Evolutionary conservation across 73 alveolate genomes (phyloP), one percentile per base, ranked within the genome.

Genomic region (Urostyla sp.): DNA sequence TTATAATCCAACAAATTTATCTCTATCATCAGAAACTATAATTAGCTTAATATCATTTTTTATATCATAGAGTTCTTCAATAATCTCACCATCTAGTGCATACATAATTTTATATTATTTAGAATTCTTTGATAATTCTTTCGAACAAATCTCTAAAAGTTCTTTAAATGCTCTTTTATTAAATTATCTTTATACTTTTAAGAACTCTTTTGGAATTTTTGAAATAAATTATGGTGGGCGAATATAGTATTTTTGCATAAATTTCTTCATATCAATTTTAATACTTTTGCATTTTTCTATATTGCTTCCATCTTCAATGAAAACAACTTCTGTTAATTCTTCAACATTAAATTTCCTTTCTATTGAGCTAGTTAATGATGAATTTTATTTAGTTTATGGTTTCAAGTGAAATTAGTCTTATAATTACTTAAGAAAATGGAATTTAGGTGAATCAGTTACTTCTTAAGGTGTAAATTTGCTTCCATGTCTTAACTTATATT

Each of bases 91-190:
- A 21, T 66, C 63, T 18, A 66, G 37, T 8, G 66, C 16, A 40
- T 66, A 66, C 66, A 66, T 66, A 4, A 27, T 55, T 23, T 50
- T 32, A 72, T 21, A 72, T 13, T 37, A 10, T 28, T 20, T 51
- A 28, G 24, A 13, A 1, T 43, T 32, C 5, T 27, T 38, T 1
- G 44, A 24, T 58, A 76, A 43, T 26, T 58, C 55, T 18, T 58
- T 40, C 1, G 80, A 37, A 20, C 73, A 35, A 6, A 37, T 3
- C 34, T 78, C 89, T 4, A 78, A 46, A 11, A 78, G 35, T 34
- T 78, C 89, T 46, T 61, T 27, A 18, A 53, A 37, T 2, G 89
- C 89, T 61, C 89, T 59, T 34, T 24, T 24, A 59, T 61, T 43
- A 31, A 78, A 78, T 38, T 46, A 61, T 8, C 48, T 18, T 49